phyloP scores from a whole-genome alignment of 306 rosid genomes.

The Casuarina glauca region DNA sequence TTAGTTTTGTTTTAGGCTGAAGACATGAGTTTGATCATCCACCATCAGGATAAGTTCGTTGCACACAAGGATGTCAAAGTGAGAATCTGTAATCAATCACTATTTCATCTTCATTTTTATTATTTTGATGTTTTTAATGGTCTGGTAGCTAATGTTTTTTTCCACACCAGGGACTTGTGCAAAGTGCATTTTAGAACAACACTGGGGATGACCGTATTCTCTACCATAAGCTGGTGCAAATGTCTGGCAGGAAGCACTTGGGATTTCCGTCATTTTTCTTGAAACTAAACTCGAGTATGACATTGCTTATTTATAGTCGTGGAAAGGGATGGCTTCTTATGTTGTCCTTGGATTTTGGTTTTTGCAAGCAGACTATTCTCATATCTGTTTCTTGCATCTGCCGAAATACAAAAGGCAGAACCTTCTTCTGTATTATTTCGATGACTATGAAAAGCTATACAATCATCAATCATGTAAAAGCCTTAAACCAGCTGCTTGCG shows the following conservation, averaged over 20 bases:
- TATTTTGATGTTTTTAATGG: not conserved
- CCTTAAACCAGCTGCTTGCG: no score
- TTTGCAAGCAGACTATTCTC: not conserved
- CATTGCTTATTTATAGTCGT: not conserved
- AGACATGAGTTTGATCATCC: conserved; percentile 82
- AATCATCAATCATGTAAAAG: no score
- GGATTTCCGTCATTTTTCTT: not conserved
- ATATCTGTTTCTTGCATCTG: no score
- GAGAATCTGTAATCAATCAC: conserved; percentile 13
- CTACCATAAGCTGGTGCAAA: conserved; percentile 78
- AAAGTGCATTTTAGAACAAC: conserved; percentile 92
- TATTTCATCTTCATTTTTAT: not conserved
- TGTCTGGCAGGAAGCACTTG: conserved; percentile 37
- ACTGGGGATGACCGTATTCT: conserved; percentile 93
- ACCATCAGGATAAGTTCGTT: conserved; percentile 83
- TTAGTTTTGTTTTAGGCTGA: conserved; percentile 65
- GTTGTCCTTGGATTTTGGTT: not conserved
- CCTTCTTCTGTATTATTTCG: no score
- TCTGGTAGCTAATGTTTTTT: conserved; percentile 7
- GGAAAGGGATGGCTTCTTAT: not conserved
- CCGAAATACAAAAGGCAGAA: no score
- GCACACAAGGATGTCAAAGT: conserved; percentile 97
- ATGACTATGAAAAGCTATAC: no score
- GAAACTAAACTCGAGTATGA: not conserved
- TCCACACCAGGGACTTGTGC: conserved; percentile 82